Evolutionary conservation across 164 flowering plant genomes (phyloP).

Genomic region (Echeveria elegans): DNA sequence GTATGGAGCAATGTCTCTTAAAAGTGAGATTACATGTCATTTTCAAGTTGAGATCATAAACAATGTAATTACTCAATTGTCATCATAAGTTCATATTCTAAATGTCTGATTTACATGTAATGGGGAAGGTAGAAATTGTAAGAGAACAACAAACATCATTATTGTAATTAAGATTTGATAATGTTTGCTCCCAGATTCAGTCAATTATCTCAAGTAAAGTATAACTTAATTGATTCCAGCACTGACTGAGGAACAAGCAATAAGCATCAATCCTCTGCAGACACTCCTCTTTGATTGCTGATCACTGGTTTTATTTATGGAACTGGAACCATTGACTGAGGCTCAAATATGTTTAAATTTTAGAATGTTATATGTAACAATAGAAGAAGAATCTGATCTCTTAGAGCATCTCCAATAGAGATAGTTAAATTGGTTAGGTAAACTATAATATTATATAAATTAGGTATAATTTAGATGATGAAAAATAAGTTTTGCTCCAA

Average conservation of each 20-base stretch:
- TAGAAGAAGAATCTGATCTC: background rate
- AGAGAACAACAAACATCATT: too few relatives aligned
- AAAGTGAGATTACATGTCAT: constrained; percentile 5
- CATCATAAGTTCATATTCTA: background rate
- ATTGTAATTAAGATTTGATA: background rate
- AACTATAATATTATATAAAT: too few relatives aligned
- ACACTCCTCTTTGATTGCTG: background rate
- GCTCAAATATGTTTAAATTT: too few relatives aligned
- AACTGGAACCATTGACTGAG: constrained; percentile 1
- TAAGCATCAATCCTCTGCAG: background rate
- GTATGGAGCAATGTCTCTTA: constrained; percentile 6
- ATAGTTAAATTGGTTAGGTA: too few relatives aligned
- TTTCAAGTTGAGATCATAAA: background rate
- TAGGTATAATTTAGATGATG: too few relatives aligned
- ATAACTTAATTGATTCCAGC: background rate
- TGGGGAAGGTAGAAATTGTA: background rate
- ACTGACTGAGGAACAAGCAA: background rate
- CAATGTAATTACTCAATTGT: background rate
- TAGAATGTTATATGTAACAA: background rate
- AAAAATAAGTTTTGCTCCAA: too few relatives aligned
- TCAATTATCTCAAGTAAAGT: background rate
- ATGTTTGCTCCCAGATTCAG: background rate
- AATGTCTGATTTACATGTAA: background rate
- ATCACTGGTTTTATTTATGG: constrained; percentile 1
- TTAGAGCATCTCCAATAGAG: too few relatives aligned